phyloP scores from a whole-genome alignment of 495 filamentous ascomycete species.

The Penicillium ochrochloron region DNA sequence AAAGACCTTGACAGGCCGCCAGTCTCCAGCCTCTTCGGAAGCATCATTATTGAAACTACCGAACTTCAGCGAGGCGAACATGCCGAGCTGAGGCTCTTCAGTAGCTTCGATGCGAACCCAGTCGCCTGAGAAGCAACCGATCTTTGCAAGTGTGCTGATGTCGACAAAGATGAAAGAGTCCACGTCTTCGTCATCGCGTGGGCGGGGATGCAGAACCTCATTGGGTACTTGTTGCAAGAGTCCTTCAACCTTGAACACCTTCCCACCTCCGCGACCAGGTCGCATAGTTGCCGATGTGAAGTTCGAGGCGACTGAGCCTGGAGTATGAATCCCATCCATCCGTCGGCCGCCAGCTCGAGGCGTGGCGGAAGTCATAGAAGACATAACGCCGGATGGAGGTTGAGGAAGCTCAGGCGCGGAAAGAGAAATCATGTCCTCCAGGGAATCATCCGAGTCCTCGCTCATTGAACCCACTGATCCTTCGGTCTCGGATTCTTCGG shows the following conservation, averaged over 20 bases:
- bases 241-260: slow-evolving; percentile 77
- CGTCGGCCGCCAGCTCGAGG: slow-evolving; percentile 67
- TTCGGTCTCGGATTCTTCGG: slow-evolving; percentile 59
- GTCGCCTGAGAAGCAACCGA: slow-evolving; percentile 96
- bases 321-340: slow-evolving; percentile 71
- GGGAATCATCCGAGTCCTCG: slow-evolving; percentile 75
- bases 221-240: slow-evolving; percentile 73
- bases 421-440: slow-evolving; percentile 84
- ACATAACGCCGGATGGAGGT: slow-evolving; percentile 67
- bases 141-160: slow-evolving; percentile 77
- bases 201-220: slow-evolving; percentile 82
- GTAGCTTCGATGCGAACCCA: slow-evolving; percentile 88
- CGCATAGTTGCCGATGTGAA: slow-evolving; percentile 80
- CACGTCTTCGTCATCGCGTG: slow-evolving; percentile 79
- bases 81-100: slow-evolving; percentile 63
- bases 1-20: slow-evolving; percentile 85
- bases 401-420: slow-evolving; percentile 76
- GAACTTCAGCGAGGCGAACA: slow-evolving; percentile 56
- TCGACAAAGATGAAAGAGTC: slow-evolving; percentile 90
- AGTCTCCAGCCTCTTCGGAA: slow-evolving; percentile 54
- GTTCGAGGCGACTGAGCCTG: slow-evolving; percentile 82
- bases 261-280: slow-evolving; percentile 60
- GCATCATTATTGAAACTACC: slow-evolving; percentile 53
- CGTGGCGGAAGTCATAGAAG: slow-evolving; percentile 71
- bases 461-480: slow-evolving; percentile 56